A percentile compares a stretch with the other conserved stretches of the same genome.
These are phyloP conservation scores for Globisporangium okanoganense DNA, from an alignment of 352 stramenopile genomes.

Conservation along the genomic window DNA sequence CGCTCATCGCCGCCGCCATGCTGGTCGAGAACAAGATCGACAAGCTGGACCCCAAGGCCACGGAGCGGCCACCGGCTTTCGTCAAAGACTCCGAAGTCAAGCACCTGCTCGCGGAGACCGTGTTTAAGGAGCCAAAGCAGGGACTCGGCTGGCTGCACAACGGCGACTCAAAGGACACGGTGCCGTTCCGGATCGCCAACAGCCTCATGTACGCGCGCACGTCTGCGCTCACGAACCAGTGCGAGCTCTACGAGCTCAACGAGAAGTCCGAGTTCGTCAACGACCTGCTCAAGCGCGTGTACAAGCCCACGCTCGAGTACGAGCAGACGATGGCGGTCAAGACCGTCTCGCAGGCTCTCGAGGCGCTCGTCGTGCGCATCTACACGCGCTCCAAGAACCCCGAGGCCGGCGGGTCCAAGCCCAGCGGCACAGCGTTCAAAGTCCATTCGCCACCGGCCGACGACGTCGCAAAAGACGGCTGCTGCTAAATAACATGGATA, in stretches of 20 bases:
- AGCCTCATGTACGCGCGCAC: slow-evolving; percentile 65
- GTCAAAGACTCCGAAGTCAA: slow-evolving; percentile 50
- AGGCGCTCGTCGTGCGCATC: slow-evolving; percentile 61
- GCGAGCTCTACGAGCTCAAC: slow-evolving; percentile 54
- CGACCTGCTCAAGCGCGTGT: slow-evolving; percentile 26
- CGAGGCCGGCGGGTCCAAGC: slow-evolving; percentile 37
- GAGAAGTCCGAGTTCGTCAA: slow-evolving; percentile 29
- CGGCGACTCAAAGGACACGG: slow-evolving; percentile 29
- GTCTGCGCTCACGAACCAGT: slow-evolving; percentile 52
- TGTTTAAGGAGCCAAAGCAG: slow-evolving; percentile 47
- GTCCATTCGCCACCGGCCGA: slow-evolving; percentile 17
- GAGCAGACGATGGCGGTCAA: slow-evolving; percentile 37
- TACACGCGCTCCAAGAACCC: slow-evolving; percentile 70
- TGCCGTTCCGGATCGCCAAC: slow-evolving; percentile 55
- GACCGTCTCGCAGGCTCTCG: slow-evolving; percentile 52
- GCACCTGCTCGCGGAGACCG: slow-evolving; percentile 34
- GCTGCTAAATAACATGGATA: slow-evolving; percentile 31
- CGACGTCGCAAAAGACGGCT: slow-evolving; percentile 22
- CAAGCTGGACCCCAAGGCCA: slow-evolving; percentile 31
- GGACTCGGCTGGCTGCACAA: slow-evolving; percentile 58
- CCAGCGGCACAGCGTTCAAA: slow-evolving; percentile 40
- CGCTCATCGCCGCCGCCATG: slow-evolving; percentile 52
- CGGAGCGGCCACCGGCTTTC: slow-evolving; percentile 33
- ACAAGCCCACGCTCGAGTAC: slow-evolving; percentile 39
- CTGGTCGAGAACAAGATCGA: slow-evolving; percentile 78